Evolutionary conservation across 2,329 filamentous ascomycete species (phyloP).

Genomic region (Fusarium duplospermum): DNA sequence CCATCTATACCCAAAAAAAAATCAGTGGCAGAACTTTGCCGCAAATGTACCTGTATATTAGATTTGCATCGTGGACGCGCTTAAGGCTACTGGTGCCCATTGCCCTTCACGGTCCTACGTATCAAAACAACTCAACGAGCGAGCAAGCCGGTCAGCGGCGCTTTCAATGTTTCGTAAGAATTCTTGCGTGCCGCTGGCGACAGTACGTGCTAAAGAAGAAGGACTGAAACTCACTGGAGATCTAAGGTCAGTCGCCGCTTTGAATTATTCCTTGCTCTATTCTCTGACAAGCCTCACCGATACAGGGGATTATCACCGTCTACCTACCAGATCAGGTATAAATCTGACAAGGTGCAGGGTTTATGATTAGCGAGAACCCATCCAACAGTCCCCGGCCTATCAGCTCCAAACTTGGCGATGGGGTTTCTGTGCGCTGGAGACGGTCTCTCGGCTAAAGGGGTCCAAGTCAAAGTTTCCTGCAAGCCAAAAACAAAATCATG

Average conservation of each 20-base stretch:
- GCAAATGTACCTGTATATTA: background rate
- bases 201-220: background rate
- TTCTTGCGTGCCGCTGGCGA: background rate
- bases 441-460: background rate
- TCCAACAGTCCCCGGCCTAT: background rate
- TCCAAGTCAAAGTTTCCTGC: background rate
- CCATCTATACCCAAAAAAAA: background rate
- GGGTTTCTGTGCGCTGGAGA: background rate
- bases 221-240: background rate
- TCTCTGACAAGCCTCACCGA: background rate
- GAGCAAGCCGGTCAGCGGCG: background rate
- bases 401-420: background rate
- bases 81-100: background rate
- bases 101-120: background rate
- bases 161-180: background rate
- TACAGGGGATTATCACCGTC: background rate
- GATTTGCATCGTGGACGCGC: background rate
- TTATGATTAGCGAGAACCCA: background rate
- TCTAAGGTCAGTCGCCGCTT: background rate
- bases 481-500: background rate
- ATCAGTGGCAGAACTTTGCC: background rate
- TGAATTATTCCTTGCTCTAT: background rate
- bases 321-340: background rate
- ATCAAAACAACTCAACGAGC: background rate
- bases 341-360: background rate